Percentiles rank a stretch among this genome's conserved stretches.
Conservation (phyloP, 331 rosid species). For the Acacia concinna region DNA sequence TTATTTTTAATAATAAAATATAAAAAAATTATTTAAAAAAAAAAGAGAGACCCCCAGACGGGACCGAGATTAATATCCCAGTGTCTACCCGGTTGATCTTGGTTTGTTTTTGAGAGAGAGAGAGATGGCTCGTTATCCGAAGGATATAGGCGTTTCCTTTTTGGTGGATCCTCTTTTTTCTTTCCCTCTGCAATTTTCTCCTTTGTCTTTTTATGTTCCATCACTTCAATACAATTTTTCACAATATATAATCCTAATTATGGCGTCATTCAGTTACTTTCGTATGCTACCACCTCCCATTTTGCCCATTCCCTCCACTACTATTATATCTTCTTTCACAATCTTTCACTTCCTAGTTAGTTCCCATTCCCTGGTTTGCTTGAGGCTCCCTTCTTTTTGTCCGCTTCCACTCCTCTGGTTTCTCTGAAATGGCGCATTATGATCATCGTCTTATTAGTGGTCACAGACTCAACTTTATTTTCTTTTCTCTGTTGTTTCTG, state of each 20-base stretch:
- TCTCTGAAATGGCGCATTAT: conserved; percentile 42
- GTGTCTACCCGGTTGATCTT: too few species aligned
- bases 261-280: conserved; percentile 33
- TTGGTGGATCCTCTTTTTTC: conserved; percentile 41
- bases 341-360: background rate
- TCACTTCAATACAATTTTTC: conserved; percentile 48
- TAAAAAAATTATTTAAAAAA: too few species aligned
- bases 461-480: conserved; percentile 27
- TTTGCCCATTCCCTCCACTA: conserved; percentile 13
- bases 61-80: too few species aligned
- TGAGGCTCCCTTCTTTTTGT: background rate
- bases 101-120: background rate
- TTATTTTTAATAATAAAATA: too few species aligned
- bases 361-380: background rate
- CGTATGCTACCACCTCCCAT: conserved; percentile 17
- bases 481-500: conserved; percentile 50
- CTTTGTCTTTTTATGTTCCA: conserved; percentile 69
- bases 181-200: conserved; percentile 48
- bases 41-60: too few species aligned
- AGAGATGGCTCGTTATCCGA: conserved; percentile 50
- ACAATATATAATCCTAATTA: conserved; percentile 14
- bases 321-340: conserved; percentile 28
- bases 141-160: conserved; percentile 41
- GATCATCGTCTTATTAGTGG: conserved; percentile 23
- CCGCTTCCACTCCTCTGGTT: background rate